A percentile compares a stretch with the other conserved stretches of the same genome.
These are phyloP conservation scores for Geotrichum australiense DNA, from an alignment of 1,139 yeast species.

Conservation along the genomic window DNA sequence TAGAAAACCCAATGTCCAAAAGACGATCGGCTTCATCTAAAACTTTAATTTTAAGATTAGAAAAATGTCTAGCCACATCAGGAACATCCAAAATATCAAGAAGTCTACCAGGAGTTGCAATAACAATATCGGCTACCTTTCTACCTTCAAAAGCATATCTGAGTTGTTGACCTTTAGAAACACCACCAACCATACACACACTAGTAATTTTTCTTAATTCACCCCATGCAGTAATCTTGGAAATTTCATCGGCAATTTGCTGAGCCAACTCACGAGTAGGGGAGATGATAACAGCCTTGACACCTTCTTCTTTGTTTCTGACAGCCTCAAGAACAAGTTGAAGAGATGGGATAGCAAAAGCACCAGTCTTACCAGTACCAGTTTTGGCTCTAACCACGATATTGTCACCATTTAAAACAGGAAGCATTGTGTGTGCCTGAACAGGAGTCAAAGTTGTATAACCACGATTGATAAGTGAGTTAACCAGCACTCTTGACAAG, in stretches of 20 bases:
- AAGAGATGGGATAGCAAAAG: conserved; percentile 74
- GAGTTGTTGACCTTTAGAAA: conserved; percentile 38
- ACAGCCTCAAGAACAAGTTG: conserved; percentile 44
- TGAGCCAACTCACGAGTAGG: conserved; percentile 92
- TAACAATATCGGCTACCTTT: conserved; percentile 47
- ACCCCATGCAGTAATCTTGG: conserved; percentile 34
- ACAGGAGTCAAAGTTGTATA: conserved; percentile 59
- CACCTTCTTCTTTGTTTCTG: conserved; percentile 28
- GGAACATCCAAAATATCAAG: conserved; percentile 47
- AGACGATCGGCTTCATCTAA: conserved; percentile 88
- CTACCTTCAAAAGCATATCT: conserved; percentile 28
- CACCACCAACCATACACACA: conserved; percentile 47
- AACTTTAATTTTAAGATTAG: conserved; percentile 54
- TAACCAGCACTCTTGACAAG: conserved; percentile 31
- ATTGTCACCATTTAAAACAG: conserved; percentile 52
- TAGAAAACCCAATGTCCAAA: conserved; percentile 69
- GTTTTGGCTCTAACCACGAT: conserved; percentile 87
- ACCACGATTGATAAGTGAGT: conserved; percentile 31
- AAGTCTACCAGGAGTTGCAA: conserved; percentile 90
- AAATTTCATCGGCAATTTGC: conserved; percentile 67
- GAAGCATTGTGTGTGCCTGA: conserved; percentile 65
- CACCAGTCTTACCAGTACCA: conserved; percentile 92
- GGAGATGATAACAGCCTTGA: conserved; percentile 59
- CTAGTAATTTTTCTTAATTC: conserved; percentile 34
- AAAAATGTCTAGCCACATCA: conserved; percentile 44